These are phyloP conservation scores for Apophysomyces variabilis DNA, from an alignment of 371 early-diverging fungal species.

Conservation along the genomic window DNA sequence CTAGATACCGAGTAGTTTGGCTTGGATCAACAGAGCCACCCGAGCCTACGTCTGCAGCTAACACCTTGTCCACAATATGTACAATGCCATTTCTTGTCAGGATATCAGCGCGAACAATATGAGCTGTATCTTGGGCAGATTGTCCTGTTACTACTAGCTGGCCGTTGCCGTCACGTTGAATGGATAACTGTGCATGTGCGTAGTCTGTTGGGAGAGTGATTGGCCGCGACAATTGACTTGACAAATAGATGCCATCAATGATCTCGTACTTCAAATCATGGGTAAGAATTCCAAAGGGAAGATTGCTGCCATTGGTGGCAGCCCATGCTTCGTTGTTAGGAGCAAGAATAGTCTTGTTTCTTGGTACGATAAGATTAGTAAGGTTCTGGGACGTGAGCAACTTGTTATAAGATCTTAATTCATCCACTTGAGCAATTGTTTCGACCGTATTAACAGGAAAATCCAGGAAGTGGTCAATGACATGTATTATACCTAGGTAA, in stretches of 20 bases:
- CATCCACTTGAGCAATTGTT: conserved; percentile 23
- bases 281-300: conserved; percentile 25
- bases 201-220: not conserved
- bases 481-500: conserved; percentile 26
- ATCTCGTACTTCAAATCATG: conserved; percentile 70
- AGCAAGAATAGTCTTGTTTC: conserved; percentile 24
- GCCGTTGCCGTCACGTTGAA: not conserved
- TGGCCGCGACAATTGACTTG: not conserved
- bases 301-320: not conserved
- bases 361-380: conserved; percentile 19
- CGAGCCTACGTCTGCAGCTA: not conserved
- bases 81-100: conserved; percentile 26
- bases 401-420: conserved; percentile 23
- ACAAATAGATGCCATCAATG: conserved; percentile 47
- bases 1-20: not conserved
- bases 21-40: not conserved
- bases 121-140: conserved; percentile 1
- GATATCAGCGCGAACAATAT: conserved; percentile 21
- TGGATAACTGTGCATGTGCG: not conserved
- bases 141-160: not conserved
- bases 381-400: conserved; percentile 28
- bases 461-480: conserved; percentile 22
- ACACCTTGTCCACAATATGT: conserved; percentile 27
- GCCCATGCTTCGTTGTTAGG: conserved; percentile 25
- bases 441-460: conserved; percentile 22